Conservation (phyloP, 78 protist species). For the Bodo saltans region DNA sequence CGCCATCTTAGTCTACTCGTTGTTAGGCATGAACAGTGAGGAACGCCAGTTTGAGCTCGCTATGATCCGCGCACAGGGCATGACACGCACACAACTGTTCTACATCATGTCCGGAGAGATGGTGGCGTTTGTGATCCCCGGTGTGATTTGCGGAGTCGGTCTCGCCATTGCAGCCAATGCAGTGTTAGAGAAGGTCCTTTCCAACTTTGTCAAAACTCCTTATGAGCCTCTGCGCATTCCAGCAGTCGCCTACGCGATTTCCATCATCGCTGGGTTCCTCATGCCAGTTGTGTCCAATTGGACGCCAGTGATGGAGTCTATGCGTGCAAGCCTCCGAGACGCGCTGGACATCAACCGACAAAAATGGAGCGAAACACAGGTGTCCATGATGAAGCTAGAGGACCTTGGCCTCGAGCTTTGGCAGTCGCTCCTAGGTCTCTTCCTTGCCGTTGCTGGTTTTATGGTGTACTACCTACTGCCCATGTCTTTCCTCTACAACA, state of each 20-base stretch:
- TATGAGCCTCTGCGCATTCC: background rate
- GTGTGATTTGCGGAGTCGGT: slow-evolving; percentile 54
- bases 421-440: slow-evolving; percentile 34
- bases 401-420: slow-evolving; percentile 61
- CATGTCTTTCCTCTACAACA: slow-evolving; percentile 51
- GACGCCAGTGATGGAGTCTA: slow-evolving; percentile 55
- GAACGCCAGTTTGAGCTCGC: slow-evolving; percentile 86
- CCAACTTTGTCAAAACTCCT: background rate
- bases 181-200: background rate
- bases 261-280: slow-evolving; percentile 42
- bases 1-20: slow-evolving; percentile 70
- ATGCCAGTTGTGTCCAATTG: slow-evolving; percentile 48
- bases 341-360: slow-evolving; percentile 79
- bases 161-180: slow-evolving; percentile 20
- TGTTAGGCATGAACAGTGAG: slow-evolving; percentile 73
- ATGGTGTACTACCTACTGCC: slow-evolving; percentile 75
- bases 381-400: slow-evolving; percentile 57
- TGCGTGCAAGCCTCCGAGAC: slow-evolving; percentile 66
- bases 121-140: slow-evolving; percentile 64
- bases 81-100: slow-evolving; percentile 38
- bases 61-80: slow-evolving; percentile 85
- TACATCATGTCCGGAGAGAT: slow-evolving; percentile 19
- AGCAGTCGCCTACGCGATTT: background rate
- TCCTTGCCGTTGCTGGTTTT: slow-evolving; percentile 62
- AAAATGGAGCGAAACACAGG: slow-evolving; percentile 56